These are phyloP conservation scores for Tylopilus sp. DNA, from an alignment of 1,284 basidiomycete species.

Conservation along the genomic window DNA sequence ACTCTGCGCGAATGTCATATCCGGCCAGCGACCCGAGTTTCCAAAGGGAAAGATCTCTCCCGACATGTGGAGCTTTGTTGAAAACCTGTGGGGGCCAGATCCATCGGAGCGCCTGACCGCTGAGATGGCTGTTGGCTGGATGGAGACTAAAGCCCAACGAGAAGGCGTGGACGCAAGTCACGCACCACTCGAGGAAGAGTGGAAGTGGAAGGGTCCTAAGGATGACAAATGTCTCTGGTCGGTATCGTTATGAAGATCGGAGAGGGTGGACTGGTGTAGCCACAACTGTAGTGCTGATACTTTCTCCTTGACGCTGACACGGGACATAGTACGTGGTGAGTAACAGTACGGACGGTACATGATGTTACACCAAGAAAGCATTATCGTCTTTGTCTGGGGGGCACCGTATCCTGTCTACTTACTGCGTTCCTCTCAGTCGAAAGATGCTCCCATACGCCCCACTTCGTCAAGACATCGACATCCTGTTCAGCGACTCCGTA, in stretches of 20 bases:
- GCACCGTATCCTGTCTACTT: background rate
- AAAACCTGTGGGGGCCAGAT: constrained; percentile 21
- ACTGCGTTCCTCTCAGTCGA: background rate
- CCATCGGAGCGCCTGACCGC: constrained; percentile 24
- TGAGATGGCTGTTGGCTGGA: constrained; percentile 17
- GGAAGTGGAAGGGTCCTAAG: constrained; percentile 14
- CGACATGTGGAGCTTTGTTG: constrained; percentile 29
- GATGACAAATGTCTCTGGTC: constrained; percentile 16
- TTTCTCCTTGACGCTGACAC: background rate
- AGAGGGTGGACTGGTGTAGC: no score
- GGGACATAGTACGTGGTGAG: no score
- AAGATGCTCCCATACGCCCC: constrained; percentile 24
- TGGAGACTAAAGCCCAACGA: constrained; percentile 11
- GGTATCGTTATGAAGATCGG: constrained; percentile 2
- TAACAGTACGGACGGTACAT: background rate
- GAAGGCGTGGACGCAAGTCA: constrained; percentile 8
- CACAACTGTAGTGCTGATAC: background rate
- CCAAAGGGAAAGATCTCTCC: constrained; percentile 12
- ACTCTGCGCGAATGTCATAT: background rate
- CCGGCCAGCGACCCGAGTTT: constrained; percentile 9
- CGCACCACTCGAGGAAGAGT: constrained; percentile 23
- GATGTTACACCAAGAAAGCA: background rate
- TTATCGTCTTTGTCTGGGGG: background rate
- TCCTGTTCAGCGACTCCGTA: constrained; percentile 5
- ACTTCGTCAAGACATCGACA: constrained; percentile 15